Percentiles rank a stretch among this genome's conserved stretches.
Conservation (phyloP, 1,284 basidiomycete species). For the Cryptococcus sp. region DNA sequence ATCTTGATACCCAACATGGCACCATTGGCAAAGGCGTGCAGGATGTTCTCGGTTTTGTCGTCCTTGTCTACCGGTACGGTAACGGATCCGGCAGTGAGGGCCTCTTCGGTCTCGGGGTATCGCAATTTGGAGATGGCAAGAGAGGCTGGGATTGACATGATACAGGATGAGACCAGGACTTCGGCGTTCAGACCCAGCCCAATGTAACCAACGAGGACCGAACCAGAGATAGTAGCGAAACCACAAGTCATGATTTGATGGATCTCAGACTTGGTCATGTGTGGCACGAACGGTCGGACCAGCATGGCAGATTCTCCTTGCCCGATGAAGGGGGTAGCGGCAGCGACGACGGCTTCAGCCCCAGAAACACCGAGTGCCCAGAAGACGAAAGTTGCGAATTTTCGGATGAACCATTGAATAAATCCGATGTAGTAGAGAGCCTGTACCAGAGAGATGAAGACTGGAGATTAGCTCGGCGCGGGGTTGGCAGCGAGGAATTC, state of each 20-base stretch:
- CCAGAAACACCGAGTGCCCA: slow-evolving; percentile 55
- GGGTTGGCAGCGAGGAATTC: not conserved
- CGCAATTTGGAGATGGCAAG: slow-evolving; percentile 86
- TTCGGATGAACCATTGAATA: slow-evolving; percentile 35
- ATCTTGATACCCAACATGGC: slow-evolving; percentile 73
- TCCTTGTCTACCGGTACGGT: slow-evolving; percentile 66
- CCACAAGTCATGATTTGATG: slow-evolving; percentile 88
- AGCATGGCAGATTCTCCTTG: slow-evolving; percentile 78
- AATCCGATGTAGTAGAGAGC: slow-evolving; percentile 13
- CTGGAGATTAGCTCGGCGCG: not conserved
- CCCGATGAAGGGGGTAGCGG: slow-evolving; percentile 86
- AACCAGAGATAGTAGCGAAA: slow-evolving; percentile 80
- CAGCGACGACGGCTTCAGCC: slow-evolving; percentile 86
- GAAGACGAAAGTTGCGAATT: slow-evolving; percentile 90
- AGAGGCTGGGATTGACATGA: slow-evolving; percentile 92
- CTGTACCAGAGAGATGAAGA: slow-evolving; percentile 19
- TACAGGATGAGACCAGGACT: slow-evolving; percentile 80
- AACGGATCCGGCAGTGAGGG: slow-evolving; percentile 74
- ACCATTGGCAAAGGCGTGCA: slow-evolving; percentile 85
- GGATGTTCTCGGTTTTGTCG: slow-evolving; percentile 61
- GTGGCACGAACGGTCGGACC: slow-evolving; percentile 76
- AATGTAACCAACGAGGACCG: slow-evolving; percentile 80
- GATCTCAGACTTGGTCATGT: slow-evolving; percentile 83
- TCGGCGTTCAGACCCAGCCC: slow-evolving; percentile 70
- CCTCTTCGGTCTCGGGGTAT: slow-evolving; percentile 74